These are phyloP conservation scores for Alisma plantagoaquatica DNA, from an alignment of 106 monocot genomes.

Conservation along the genomic window DNA sequence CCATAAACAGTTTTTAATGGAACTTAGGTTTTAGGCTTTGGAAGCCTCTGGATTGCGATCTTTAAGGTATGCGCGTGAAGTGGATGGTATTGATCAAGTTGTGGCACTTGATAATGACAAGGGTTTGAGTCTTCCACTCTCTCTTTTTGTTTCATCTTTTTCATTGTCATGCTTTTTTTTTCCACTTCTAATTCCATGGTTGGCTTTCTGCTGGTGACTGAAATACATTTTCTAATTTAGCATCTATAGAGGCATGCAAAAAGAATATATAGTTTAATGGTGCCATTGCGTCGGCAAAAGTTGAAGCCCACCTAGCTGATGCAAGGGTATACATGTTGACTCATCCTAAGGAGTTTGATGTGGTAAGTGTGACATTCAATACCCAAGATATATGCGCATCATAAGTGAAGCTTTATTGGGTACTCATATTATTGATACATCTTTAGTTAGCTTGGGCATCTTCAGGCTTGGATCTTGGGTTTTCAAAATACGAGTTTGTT, in stretches of 20 bases:
- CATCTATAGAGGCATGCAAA: conserved; percentile 36
- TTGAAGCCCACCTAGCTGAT: conserved; percentile 77
- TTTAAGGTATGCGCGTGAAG: conserved; percentile 79
- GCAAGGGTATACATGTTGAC: conserved; percentile 88
- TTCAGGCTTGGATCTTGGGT: too few species aligned
- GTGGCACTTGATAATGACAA: conserved; percentile 88
- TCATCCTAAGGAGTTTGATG: conserved; percentile 85
- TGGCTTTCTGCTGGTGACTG: not conserved
- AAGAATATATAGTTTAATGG: conserved; percentile 62
- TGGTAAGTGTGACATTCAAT: too few species aligned
- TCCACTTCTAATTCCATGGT: not conserved
- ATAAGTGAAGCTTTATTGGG: too few species aligned
- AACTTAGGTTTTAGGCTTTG: conserved; percentile 52
- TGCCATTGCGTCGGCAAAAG: conserved; percentile 38
- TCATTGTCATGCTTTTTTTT: not conserved
- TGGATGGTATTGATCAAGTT: conserved; percentile 65
- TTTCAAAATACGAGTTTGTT: too few species aligned
- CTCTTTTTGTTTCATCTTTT: not conserved
- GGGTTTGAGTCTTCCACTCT: conserved; percentile 27
- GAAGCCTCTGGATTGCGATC: conserved; percentile 95
- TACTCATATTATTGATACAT: too few species aligned
- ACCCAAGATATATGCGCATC: too few species aligned
- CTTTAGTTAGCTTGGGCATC: too few species aligned
- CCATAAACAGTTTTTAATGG: not conserved
- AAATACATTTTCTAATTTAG: conserved; percentile 15